Base-by-base conservation (phyloP, 2,329 filamentous ascomycete species). In the Leptodontidium sp. region DNA sequence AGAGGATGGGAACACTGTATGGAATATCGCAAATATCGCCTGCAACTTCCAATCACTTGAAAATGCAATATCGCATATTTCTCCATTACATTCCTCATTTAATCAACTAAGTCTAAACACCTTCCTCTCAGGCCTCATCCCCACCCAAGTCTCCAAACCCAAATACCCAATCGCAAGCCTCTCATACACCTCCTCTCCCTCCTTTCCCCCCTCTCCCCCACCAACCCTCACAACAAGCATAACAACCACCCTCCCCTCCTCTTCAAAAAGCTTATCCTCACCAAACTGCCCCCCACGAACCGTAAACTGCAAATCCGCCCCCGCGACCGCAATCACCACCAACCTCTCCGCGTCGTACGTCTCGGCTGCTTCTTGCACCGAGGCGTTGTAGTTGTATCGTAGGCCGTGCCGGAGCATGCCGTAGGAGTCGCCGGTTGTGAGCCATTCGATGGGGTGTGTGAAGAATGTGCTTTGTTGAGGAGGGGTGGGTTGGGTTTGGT, bases 241-340 rank as follows among this genome's bases (percentile, higher is more conserved):
- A 43, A 62, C 24, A 14, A 62, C 43, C 2, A n/a, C 8, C 15
- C 8, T 6, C 7, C 24, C 45, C 29, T 29, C 11, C 32, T 32
- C 14, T 40, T 45, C 59, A 62, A 62, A 62, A 1, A 62, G 5
- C n/a, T 62, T 45, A 26, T 62, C 59, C 26, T 47, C 59, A 14
- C 9, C 24, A 50, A 62, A 62, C 24, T 47, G 59, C 6, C 59
- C 59, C 43, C 59, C 59, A 14, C 59, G 26, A n/a, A 62, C 35
- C 4, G 57, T 61, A 15, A 49, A 7, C 43, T 62, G 59, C 17
- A 49, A 15, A 49, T 62, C 43, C 8, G 9, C 40, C 6, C 1
- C 38, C 24, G 43, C 40, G 4, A 62, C 5, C 6, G 59, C 59
- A n/a, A 62, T 62, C 6, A 62, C 7, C 7, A 17, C 59, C 7